Conservation (phyloP, 805 yeast genomes). For the Saturnispora besseyi region DNA sequence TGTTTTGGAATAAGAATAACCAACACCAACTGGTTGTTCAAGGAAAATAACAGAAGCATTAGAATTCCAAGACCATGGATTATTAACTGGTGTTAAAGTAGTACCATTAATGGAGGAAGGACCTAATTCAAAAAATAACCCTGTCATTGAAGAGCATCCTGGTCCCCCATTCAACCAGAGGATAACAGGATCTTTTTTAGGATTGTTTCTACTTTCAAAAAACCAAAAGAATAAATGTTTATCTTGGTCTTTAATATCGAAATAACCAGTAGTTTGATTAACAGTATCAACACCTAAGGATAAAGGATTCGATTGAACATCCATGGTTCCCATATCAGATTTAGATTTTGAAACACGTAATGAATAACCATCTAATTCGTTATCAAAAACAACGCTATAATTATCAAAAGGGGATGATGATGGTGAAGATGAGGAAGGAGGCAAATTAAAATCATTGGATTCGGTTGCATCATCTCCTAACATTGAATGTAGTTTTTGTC, state of each 20-base stretch:
- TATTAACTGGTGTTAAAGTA: slow-evolving; percentile 53
- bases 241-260: slow-evolving; percentile 55
- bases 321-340: neutral
- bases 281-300: slow-evolving; percentile 73
- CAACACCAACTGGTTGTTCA: slow-evolving; percentile 86
- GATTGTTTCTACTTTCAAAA: slow-evolving; percentile 83
- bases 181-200: slow-evolving; percentile 74
- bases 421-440: neutral
- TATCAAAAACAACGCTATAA: slow-evolving; percentile 7
- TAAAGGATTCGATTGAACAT: slow-evolving; percentile 37
- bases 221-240: slow-evolving; percentile 80
- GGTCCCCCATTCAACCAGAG: slow-evolving; percentile 95
- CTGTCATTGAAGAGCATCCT: slow-evolving; percentile 85
- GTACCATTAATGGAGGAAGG: slow-evolving; percentile 56
- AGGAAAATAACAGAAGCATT: slow-evolving; percentile 80
- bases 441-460: neutral
- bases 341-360: slow-evolving; percentile 17
- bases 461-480: neutral
- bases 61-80: slow-evolving; percentile 77
- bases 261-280: slow-evolving; percentile 76
- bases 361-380: slow-evolving; percentile 17
- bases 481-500: neutral
- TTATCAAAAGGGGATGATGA: neutral
- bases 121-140: slow-evolving; percentile 79
- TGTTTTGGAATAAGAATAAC: slow-evolving; percentile 45